A percentile compares a stretch with the other conserved stretches of the same genome.
Evolutionary conservation across 2,329 filamentous ascomycete species (phyloP).

Genomic region (Fusarium compactum): DNA sequence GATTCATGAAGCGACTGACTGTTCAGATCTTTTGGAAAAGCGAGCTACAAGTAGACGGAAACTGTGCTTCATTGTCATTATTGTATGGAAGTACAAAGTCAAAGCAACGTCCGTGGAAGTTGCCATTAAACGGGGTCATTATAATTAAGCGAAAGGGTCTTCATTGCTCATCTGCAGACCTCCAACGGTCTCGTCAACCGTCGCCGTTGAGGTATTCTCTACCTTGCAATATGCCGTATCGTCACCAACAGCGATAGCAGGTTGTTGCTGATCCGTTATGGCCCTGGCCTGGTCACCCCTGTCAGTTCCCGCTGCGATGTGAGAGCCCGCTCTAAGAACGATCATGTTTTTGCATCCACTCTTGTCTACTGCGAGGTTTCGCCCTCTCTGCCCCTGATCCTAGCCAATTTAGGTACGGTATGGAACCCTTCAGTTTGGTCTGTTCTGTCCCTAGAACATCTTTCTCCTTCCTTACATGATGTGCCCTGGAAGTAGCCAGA

Average conservation of each 20-base stretch:
- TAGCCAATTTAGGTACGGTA: background rate
- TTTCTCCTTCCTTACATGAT: slow-evolving; percentile 8
- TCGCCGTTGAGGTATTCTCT: slow-evolving; percentile 4
- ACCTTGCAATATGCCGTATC: slow-evolving; percentile 10
- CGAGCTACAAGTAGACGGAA: background rate
- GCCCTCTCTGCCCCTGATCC: slow-evolving; percentile 39
- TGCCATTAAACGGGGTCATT: slow-evolving; percentile 7
- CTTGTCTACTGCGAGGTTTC: slow-evolving; percentile 29
- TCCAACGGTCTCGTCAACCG: slow-evolving; percentile 4
- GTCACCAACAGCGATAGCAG: slow-evolving; percentile 24
- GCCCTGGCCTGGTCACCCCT: slow-evolving; percentile 4
- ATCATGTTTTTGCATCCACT: slow-evolving; percentile 20
- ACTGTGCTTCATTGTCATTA: background rate
- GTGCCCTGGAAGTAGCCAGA: slow-evolving; percentile 6
- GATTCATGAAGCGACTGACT: slow-evolving; percentile 21
- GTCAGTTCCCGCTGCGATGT: slow-evolving; percentile 40
- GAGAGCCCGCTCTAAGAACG: slow-evolving; percentile 30
- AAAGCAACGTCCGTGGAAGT: background rate
- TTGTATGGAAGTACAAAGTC: background rate
- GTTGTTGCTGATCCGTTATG: slow-evolving; percentile 30
- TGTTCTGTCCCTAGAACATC: slow-evolving; percentile 25
- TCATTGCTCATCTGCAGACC: slow-evolving; percentile 7
- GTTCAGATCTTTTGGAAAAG: slow-evolving; percentile 3
- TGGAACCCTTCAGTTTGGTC: slow-evolving; percentile 17
- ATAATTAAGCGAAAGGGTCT: slow-evolving; percentile 8